phyloP scores from a whole-genome alignment of 441 rosid species.

The Adansonia gregorii region DNA sequence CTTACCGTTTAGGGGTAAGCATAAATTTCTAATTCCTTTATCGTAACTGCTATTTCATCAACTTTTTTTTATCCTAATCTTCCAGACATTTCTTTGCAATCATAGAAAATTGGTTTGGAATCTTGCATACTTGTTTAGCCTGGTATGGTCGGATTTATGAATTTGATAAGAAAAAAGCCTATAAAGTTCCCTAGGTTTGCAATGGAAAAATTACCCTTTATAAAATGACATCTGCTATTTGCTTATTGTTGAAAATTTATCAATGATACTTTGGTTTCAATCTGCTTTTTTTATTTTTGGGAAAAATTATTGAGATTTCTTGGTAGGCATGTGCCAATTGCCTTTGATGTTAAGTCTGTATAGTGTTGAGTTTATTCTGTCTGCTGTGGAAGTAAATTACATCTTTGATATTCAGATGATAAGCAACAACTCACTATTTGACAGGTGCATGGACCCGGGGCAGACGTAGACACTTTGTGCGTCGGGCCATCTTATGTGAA shows the following conservation, averaged over 20 bases:
- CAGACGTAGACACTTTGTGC: conserved; percentile 71
- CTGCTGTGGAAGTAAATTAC: neutral
- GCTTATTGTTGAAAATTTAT: conserved; percentile 14
- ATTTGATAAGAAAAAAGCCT: neutral
- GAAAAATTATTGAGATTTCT: neutral
- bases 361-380: neutral
- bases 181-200: neutral
- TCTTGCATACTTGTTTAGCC: neutral
- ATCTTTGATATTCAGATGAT: neutral
- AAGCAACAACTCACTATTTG: neutral
- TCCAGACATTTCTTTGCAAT: neutral
- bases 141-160: neutral
- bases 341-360: neutral
- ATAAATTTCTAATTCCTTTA: neutral
- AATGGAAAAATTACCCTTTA: neutral
- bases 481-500: conserved; percentile 76
- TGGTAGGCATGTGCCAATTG: neutral
- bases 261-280: conserved; percentile 7
- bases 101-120: conserved; percentile 10
- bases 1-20: conserved; percentile 74
- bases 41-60: neutral
- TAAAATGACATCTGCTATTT: neutral
- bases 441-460: conserved; percentile 79
- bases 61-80: neutral
- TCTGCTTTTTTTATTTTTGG: neutral